Conservation (phyloP, 2,329 filamentous ascomycete species). For the Aspergillus uvarum region DNA sequence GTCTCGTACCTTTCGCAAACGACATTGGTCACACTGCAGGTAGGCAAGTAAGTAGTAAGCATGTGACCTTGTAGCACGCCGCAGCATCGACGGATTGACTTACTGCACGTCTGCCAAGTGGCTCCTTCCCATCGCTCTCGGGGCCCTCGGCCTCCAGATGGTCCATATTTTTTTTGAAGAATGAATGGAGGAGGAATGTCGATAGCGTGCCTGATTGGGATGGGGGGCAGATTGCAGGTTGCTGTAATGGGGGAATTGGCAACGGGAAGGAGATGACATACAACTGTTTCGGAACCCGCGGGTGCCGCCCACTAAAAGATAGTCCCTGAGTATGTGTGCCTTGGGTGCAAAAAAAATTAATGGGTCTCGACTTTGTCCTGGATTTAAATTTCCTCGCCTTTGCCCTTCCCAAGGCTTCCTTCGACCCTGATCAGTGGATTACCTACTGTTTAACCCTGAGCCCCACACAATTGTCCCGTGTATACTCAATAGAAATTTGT, state of each 20-base stretch:
- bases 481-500: not conserved
- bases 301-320: slow-evolving; percentile 12
- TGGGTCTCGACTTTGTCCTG: not conserved
- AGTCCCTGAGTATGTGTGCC: no score
- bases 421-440: not conserved
- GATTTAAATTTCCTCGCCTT: not conserved
- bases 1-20: slow-evolving; percentile 31
- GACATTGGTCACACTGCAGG: slow-evolving; percentile 37
- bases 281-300: slow-evolving; percentile 18
- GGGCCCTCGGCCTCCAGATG: slow-evolving; percentile 33
- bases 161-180: not conserved
- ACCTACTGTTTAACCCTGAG: not conserved
- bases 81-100: slow-evolving; percentile 18
- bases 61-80: not conserved
- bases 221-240: not conserved
- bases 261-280: not conserved
- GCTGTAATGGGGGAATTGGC: not conserved
- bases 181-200: not conserved
- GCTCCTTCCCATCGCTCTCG: slow-evolving; percentile 26
- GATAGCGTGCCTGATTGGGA: not conserved
- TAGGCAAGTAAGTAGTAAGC: not conserved
- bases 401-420: not conserved
- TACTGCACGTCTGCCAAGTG: slow-evolving; percentile 31
- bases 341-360: no score
- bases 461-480: not conserved